Base-by-base conservation (phyloP, 805 yeast genomes). In the Starmera dryadoides region DNA sequence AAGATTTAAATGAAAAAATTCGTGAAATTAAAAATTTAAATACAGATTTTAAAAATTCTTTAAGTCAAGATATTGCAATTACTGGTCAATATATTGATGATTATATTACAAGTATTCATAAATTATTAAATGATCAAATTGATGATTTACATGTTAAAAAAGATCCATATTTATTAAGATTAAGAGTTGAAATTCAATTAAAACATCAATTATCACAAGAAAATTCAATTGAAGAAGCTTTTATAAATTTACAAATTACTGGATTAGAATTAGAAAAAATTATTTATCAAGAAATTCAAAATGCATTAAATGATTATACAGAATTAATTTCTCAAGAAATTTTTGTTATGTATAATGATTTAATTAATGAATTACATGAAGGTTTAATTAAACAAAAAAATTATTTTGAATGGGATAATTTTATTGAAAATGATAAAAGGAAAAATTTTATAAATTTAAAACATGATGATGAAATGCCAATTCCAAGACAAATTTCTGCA, bases 251-350 rank as follows among this genome's bases (percentile, higher is more conserved):
- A 48, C 95, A 91, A 64, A 75, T 77, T 30, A 82, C 95, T 1
- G 96, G 95, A 31, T 76, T 81, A 40, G 93, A 87, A 57, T 70
- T 93, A 44, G 98, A 84, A 56, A 79, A 83, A 51, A 89, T 86
- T 42, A 88, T 93, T 11, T 86, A 79, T 34, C 70, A 79, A 56
- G 96, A 89, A 58, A 68, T 93, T 39, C 96, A 91, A 65, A 77
- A 77, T 44, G 82, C 94, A 19, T 62, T 88, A 48, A 75, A 82
- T 16, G 74, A 73, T 41, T 86, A 82, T 58, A 80, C 89, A 21
- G 77, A 77, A 49, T 63, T 83, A 36, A 66, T 86, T 39, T 84
- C 83, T 18, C 78, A 77, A 48, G 88, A 85, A 57, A 80, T 87
- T 33, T 80, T 79, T 47, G 66, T 82, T 34, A 77, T 85, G 28